Conservation (phyloP, 805 yeast genomes). For the Hanseniaspora guilliermondii region DNA sequence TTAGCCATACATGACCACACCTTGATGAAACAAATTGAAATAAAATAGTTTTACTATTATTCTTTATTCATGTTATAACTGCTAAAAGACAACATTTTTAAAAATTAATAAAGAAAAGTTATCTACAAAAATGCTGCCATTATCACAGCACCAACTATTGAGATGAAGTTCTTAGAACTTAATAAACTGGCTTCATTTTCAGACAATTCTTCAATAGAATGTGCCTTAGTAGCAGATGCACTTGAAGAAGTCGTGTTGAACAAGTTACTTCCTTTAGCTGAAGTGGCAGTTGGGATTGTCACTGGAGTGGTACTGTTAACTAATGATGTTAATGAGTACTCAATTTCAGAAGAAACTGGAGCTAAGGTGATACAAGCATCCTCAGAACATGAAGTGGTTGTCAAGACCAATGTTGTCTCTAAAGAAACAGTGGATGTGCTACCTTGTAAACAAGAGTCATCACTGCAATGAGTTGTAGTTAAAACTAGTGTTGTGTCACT, state of each 20-base stretch:
- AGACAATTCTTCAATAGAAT: background rate
- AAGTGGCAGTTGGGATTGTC: background rate
- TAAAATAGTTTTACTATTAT: too few relatives aligned
- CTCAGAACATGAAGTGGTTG: background rate
- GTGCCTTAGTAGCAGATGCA: background rate
- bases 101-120: background rate
- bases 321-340: background rate
- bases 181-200: background rate
- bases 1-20: too few relatives aligned
- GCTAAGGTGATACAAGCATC: background rate
- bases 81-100: background rate
- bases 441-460: background rate
- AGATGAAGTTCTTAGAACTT: background rate
- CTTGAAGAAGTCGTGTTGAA: background rate
- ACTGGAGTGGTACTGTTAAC: background rate
- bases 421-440: background rate
- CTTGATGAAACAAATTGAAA: too few relatives aligned
- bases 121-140: background rate
- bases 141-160: background rate
- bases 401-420: background rate
- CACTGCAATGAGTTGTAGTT: background rate
- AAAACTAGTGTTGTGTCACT: background rate
- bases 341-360: slow-evolving; percentile 2
- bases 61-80: too few relatives aligned
- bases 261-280: background rate